Evolutionary conservation across 2,329 filamentous ascomycete genomes (phyloP), one percentile per base, ranked within the genome.

Genomic region (Talaromyces verruculosus): DNA sequence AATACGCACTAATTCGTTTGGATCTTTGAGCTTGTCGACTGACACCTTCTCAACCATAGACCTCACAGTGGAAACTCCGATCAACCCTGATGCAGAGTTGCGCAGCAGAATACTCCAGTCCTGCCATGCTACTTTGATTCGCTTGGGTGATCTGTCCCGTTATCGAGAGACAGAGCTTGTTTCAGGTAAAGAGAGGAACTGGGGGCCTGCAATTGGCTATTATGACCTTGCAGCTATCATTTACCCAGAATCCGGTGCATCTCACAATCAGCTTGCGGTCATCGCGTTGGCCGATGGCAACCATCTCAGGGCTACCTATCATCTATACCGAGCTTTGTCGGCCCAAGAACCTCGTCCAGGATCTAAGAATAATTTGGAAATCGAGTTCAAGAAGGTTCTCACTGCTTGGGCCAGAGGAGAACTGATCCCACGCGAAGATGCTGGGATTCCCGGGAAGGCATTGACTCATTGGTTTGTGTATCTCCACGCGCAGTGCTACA

Each of bases 221-320:
- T 98, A 99, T 77, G 83, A 86, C 64, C 83, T 98, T 67, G 95
- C 95, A 25, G 87, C 89, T 69, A 87, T 90, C 61, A 85, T 98
- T 63, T 86, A 91, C 70, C 92, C 94, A 2, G 83, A 87, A 19
- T 92, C 91, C 55, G 94, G 94, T 35, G 87, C 89, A 68, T 91
- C 92, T 17, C 91, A 96, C 73, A 94, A 99, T 73, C 95, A 98
- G 77, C 88, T 95, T 76, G 93, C 91, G 41, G 91, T 98, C 41
- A 89, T 98, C 67, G 89, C 90, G 67, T 85, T 92, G 58, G 89
- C 90, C 63, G 77, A 93, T 71, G 86, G 85, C 66, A 90, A 94
- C 70, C 91, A 96, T 75, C 85, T 98, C 61, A 88, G 92, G 68
- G 89, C 92, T 10, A 89, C 96, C 35, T 98, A 97, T 77, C 89